Conservation (phyloP, 768 basidiomycete species). For the Lactifluus echinatus region DNA sequence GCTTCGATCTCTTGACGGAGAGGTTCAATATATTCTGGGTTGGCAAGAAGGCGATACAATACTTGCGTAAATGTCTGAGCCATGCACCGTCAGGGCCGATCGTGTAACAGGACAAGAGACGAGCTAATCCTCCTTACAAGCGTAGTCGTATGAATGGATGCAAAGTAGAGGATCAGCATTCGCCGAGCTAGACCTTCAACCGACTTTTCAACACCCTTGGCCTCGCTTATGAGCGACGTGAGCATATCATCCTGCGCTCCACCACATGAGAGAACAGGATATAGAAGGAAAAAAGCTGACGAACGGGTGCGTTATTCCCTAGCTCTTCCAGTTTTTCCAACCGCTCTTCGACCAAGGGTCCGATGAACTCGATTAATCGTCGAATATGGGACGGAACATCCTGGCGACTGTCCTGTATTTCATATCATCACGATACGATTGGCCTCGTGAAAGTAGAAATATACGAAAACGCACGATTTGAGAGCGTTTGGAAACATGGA, state of each 20-base stretch:
- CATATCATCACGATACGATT: not conserved
- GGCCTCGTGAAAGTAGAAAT: conserved; percentile 18
- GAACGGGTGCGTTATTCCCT: not conserved
- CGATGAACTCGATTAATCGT: not conserved
- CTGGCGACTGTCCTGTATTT: conserved; percentile 24
- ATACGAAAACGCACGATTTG: conserved; percentile 32
- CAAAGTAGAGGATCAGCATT: conserved; percentile 33
- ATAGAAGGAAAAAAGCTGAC: not conserved
- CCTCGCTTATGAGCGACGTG: conserved; percentile 34
- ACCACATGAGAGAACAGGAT: too few species aligned
- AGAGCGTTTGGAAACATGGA: conserved; percentile 34
- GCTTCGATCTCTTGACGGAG: conserved; percentile 22
- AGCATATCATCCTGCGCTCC: conserved; percentile 34
- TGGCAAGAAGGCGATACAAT: conserved; percentile 21
- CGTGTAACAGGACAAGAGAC: not conserved
- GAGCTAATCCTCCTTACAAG: conserved; percentile 20
- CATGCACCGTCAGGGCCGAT: not conserved
- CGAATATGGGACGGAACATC: conserved; percentile 1
- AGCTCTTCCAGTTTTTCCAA: conserved; percentile 15
- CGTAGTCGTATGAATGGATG: conserved; percentile 30
- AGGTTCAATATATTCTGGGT: conserved; percentile 22
- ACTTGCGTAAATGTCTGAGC: conserved; percentile 4
- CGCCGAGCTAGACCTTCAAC: conserved; percentile 25
- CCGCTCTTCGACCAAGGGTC: conserved; percentile 6
- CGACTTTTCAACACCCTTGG: conserved; percentile 25